Evolutionary conservation across 129 eudicot species (phyloP).

Genomic region (Pittosporum tobira): DNA sequence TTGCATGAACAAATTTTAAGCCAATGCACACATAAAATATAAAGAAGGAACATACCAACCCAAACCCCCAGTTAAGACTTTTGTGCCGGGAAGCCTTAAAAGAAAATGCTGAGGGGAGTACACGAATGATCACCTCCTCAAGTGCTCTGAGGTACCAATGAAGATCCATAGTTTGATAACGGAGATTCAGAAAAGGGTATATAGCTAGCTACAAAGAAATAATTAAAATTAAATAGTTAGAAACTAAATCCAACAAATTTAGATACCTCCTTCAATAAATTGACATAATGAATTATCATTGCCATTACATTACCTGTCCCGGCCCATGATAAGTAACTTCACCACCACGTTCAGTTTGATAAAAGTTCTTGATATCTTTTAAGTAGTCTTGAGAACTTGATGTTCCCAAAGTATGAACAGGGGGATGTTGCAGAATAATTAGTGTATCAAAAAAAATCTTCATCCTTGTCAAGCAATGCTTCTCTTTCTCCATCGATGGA

Average conservation of each 20-base stretch:
- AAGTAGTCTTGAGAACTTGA: too few species aligned
- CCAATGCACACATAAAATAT: not conserved
- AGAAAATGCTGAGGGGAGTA: constrained; percentile 50
- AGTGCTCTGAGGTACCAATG: constrained; percentile 88
- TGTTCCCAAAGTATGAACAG: too few species aligned
- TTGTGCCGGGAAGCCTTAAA: constrained; percentile 49
- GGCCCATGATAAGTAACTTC: too few species aligned
- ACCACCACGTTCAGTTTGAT: too few species aligned
- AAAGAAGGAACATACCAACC: constrained; percentile 29
- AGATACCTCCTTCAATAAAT: not conserved
- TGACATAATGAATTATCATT: too few species aligned
- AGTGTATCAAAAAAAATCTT: too few species aligned
- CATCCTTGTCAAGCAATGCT: too few species aligned
- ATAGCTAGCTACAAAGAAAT: constrained; percentile 52
- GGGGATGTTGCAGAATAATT: too few species aligned
- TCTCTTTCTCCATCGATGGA: too few species aligned
- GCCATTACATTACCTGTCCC: too few species aligned
- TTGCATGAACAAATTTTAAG: not conserved
- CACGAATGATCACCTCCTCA: constrained; percentile 81
- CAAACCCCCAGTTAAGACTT: constrained; percentile 54
- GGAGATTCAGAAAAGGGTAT: constrained; percentile 81
- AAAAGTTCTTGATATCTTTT: too few species aligned
- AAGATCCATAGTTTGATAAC: constrained; percentile 85
- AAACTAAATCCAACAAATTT: not conserved
- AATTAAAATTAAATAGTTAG: constrained; percentile 1